Percentiles rank a stretch among this genome's conserved stretches.
phyloP scores from a whole-genome alignment of 345 rosid species.

The Raphanus raphanistrum region DNA sequence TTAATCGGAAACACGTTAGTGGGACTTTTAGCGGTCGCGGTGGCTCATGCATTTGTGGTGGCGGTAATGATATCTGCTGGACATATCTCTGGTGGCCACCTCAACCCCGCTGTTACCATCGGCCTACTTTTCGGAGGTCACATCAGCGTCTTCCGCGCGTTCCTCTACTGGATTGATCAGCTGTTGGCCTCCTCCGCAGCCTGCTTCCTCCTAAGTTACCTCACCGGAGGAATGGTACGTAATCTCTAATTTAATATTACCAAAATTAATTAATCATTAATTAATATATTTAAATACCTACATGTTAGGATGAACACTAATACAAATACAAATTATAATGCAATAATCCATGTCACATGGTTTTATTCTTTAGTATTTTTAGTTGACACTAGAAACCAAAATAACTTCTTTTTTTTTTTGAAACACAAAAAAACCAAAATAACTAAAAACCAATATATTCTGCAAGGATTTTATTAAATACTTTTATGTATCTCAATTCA shows the following conservation, averaged over 20 bases:
- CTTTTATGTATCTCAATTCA: not conserved
- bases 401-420: not conserved
- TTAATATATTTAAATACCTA: not conserved
- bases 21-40: conserved; percentile 69
- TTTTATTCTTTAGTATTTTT: not conserved
- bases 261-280: not conserved
- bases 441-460: not conserved
- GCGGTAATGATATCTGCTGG: conserved; percentile 87
- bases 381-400: not conserved
- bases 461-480: not conserved
- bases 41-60: conserved; percentile 85
- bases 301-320: not conserved
- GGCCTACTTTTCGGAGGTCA: conserved; percentile 80
- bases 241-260: not conserved
- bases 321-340: not conserved
- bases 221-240: conserved; percentile 80
- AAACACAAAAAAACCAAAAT: not conserved
- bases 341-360: conserved; percentile 4
- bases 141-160: conserved; percentile 67
- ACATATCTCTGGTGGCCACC: conserved; percentile 91
- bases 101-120: conserved; percentile 87
- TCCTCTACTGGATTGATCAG: conserved; percentile 76
- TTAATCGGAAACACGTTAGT: conserved; percentile 48
- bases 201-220: conserved; percentile 78
- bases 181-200: conserved; percentile 74